Evolutionary conservation across 768 basidiomycete species (phyloP), one percentile per base, ranked within the genome.

Genomic region (Nidularia sp.): DNA sequence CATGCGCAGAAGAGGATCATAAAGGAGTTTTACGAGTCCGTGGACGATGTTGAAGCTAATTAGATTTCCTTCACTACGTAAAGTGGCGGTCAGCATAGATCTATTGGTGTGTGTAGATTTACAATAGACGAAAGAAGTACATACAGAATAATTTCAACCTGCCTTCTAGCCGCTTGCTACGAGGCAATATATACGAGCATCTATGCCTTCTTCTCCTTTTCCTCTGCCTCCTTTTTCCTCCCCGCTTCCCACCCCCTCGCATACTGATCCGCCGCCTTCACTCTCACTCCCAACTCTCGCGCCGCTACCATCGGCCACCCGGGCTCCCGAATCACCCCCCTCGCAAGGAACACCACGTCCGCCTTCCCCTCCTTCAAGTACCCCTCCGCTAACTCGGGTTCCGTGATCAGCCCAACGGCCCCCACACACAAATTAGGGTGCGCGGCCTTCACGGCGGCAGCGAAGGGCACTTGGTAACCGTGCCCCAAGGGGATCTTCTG

Each of bases 11-110:
- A 84, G 59, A 75, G 90, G 49, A 80, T 97, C 44, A 85, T 92
- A 45, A 78, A 76, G 59, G 93, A 95, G 62, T 93, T 95, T 64
- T 96, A 93, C 60, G 81, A 80, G n/a, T 84, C 80, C 3, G 87
- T 92, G 4, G 79, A 84, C 51, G 90, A 95, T 55, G 77, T 80
- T 49, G 79, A 83, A 3, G 72, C 82, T 5, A 75, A 78, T 57
- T 85, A 69, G 62, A 43, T 29, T 29, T 3, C 25, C 25, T 4
- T 29, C 25, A 29, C 25, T 29, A 29, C 25, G 25, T 29, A 29
- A 2, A 29, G 2, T 29, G 25, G 25, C 4, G 25, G 25, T 29
- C 25, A 29, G 25, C 25, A 29, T 29, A 29, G 25, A 29, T 29
- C 1, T 29, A 29, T 29, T 29, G 25, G 2, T 29, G 25, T 29